These are phyloP conservation scores for Globisporangium parvum DNA, from an alignment of 352 stramenopile species.

Conservation along the genomic window DNA sequence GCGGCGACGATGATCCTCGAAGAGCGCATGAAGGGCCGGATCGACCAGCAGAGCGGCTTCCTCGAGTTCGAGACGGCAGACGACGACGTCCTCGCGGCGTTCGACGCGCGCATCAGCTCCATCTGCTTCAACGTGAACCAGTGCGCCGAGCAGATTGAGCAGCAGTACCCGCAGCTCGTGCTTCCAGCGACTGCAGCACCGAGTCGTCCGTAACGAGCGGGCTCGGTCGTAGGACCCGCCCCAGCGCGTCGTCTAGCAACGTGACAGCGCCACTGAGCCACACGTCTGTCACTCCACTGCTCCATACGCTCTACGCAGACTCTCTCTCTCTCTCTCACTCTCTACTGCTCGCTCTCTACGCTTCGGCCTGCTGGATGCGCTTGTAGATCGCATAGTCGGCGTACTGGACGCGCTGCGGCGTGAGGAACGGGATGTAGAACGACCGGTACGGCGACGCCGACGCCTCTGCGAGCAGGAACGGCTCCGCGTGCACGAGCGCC, in stretches of 20 bases:
- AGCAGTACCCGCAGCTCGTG: conserved; percentile 48
- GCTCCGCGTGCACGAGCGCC: conserved; percentile 40
- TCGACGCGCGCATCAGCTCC: conserved; percentile 71
- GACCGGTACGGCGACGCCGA: conserved; percentile 62
- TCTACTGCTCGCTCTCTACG: neutral
- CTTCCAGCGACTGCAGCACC: conserved; percentile 12
- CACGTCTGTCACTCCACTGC: neutral
- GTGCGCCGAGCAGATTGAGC: conserved; percentile 77
- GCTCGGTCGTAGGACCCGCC: too few species aligned
- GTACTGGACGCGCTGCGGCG: conserved; percentile 44
- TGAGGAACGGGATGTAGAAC: conserved; percentile 76
- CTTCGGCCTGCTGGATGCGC: conserved; percentile 16
- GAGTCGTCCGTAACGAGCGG: neutral
- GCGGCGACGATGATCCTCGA: conserved; percentile 92
- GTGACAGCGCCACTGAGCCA: too few species aligned
- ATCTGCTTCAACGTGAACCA: conserved; percentile 87
- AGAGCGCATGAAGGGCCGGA: conserved; percentile 87
- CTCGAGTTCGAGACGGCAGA: conserved; percentile 83
- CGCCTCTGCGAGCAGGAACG: conserved; percentile 55
- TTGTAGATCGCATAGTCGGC: conserved; percentile 66
- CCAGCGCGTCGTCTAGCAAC: too few species aligned
- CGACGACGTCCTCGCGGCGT: conserved; percentile 63
- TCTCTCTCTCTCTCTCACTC: neutral
- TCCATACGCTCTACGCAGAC: neutral
- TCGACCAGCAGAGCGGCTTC: conserved; percentile 88